Base-by-base conservation (phyloP, 352 stramenopile species). In the Pythium aquatile region DNA sequence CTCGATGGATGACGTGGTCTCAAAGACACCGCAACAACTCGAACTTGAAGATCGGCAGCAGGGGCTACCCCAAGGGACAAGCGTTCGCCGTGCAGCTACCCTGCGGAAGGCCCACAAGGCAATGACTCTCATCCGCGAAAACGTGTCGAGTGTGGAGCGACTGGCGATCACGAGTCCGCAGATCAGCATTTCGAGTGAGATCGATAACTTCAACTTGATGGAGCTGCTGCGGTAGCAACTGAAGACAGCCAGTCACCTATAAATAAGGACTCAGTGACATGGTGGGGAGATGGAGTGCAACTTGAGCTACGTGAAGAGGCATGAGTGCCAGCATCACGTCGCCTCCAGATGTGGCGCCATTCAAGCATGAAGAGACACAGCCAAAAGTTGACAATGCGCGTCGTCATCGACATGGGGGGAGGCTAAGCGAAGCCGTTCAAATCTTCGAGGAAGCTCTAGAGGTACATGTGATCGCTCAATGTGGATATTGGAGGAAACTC, bases 1-100 rank as follows among this genome's bases (percentile, higher is more conserved):
- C 49, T 91, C 79, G 9, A 48, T 88, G 13, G 70, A 80, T 42
- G 67, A 77, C 11, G 82, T 88, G 55, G 42, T 74, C 14, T 62
- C 55, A 11, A 91, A 91, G 53, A 82, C 75, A 1, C 53, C 70
- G 6, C 80, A 87, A 53, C 76, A 87, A 46, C 77, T 77, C 32
- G 78, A 85, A 33, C 76, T 85, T 17, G 80, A 87, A 26, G 77
- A 90, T 37, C 70, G 86, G 32, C 79, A 73, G 46, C 66, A 59
- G 8, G 79, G 70, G 47, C 44, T 82, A 10, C 66, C 76, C 3
- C 61, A 65, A 26, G 78, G 80, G 42, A 82, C 70, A 17, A 79
- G 70, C 40, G 75, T 67, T 20, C 67, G 52, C 10, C 74, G 61
- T 20, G 74, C 65, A 26, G 26, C 47, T 3, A 52, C 66, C 14